Evolutionary conservation across 768 basidiomycete species (phyloP), one percentile per base, ranked within the genome.

Genomic region (Zangia roseola): DNA sequence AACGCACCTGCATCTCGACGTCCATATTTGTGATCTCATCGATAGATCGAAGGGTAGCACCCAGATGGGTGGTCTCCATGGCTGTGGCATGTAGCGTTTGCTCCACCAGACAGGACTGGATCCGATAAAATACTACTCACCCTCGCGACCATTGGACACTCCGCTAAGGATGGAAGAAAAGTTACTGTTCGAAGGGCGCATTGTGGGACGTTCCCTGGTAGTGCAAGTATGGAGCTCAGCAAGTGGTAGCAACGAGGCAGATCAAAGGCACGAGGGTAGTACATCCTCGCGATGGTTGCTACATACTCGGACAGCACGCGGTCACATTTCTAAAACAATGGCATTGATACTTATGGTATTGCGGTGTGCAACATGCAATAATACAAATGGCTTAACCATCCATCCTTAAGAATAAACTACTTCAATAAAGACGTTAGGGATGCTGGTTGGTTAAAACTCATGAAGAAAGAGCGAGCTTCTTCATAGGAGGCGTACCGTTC

Each of bases 1-100:
- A 38, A 56, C 77, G 57, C 58, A 84, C 87, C 73, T 78, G 77
- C 86, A 87, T 87, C 56, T 88, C 86, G 13, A 88, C 78, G 73
- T 88, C 86, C 58, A 75, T 71, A 57, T 83, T 83, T 30, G 79
- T 78, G 36, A 81, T 71, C 55, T 78, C 65, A 43, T 81, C 76
- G 56, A 86, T 78, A 40, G 70, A 70, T 56, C 70, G 69, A 13
- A 84, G 71, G 5, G 81, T 81, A 20, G 70, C 58, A 58, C 71
- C 61, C 4, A 62, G 53, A 14, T 54, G 50, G 31, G 49, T 35
- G 39, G 38, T 24, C 36, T 47, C 50, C 35, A 35, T 28, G 19
- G 36, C 58, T 63, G 48, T 20, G 39, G 40, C 9, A 34, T 36
- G 23, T 28, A 5, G 14, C 38, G 31, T 45, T 6, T 36, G 30